Base-by-base conservation (phyloP, 192 early-diverging fungal species). In the Entophlyctis helioformis region DNA sequence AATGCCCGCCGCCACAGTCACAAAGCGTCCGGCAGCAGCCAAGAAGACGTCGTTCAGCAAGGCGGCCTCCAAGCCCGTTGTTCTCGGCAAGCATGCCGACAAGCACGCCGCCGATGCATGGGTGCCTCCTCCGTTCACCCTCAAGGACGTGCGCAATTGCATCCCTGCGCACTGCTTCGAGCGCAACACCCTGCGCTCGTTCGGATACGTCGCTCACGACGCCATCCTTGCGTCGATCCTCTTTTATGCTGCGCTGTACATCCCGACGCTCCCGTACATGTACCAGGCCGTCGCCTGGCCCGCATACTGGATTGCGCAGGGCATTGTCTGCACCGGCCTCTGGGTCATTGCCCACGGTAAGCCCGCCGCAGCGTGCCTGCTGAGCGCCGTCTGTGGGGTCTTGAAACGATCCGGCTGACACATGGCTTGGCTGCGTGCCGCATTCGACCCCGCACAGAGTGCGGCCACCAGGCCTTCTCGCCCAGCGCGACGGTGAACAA, bases 101-200 rank as follows among this genome's bases (percentile, higher is more conserved):
- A n/a, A n/a, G n/a, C n/a, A n/a, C n/a, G n/a, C n/a, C n/a, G n/a
- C n/a, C n/a, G n/a, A n/a, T n/a, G n/a, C n/a, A n/a, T n/a, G n/a
- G n/a, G n/a, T n/a, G n/a, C n/a, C n/a, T n/a, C 48, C 48, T n/a
- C 36, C 36, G 16, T 84, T 89, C 51, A 84, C 83, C 33, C 71
- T 94, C 63, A 91, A 91, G 75, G 82, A 89, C 62, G 71, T 94
- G 48, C 80, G 87, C 47, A 83, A 87, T 55, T 66, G 69, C 54
- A 77, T 94, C 16, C 90, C 90, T 31, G 78, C 83, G 41, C 86
- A 91, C 52, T 94, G 85, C 67, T 94, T 91, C 51, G 64, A 87
- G 57, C 78, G 87, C 55, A 71, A 76, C 46, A 76, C 81, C 2
- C 59, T 90, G 39, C 59, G 67, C 33, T 88, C 87, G 29, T 76